Evolutionary conservation across 2,329 filamentous ascomycete genomes (phyloP), one percentile per base, ranked within the genome.

Genomic region (Pseudogymnoascus sp.): DNA sequence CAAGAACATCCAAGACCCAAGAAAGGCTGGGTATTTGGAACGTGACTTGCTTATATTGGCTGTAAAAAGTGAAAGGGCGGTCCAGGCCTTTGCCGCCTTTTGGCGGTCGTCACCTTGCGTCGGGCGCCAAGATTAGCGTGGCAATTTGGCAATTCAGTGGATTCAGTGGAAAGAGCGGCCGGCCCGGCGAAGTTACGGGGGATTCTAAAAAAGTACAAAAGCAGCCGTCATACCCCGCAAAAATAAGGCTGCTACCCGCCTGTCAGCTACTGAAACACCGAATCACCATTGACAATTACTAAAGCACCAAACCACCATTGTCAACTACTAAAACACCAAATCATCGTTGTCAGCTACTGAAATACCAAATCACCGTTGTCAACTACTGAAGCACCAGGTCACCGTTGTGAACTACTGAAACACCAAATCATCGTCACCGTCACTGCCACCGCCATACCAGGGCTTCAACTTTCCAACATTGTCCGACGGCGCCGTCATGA

Each of bases 221-320:
- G 25, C 25, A 18, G 46, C 43, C 46, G 25, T 53, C 46, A 53
- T 53, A 53, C 46, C 46, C 46, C 46, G 46, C 46, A 53, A 53
- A 53, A 53, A 31, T 25, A 53, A 53, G 46, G 46, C 46, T 53
- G 25, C 46, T 53, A 53, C 46, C 46, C 25, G 46, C 25, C 46
- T 53, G 46, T 53, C 46, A 53, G 18, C 46, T 7, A 18, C 25
- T 34, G 25, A 53, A 49, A 49, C 43, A 16, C 46, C 25, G 8
- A 23, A 12, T 40, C 14, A 25, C 21, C 2, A 3, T 28, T 8
- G 21, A 21, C 21, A 21, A 21, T 21, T 21, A 21, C 21, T 21
- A 21, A 21, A 21, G 21, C 21, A 21, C 21, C 21, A 21, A 21
- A 21, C 21, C 21, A 21, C 21, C 21, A 21, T 21, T 21, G 21